Percentiles rank a stretch among this genome's conserved stretches.
These are phyloP conservation scores for Nothopassalora personata DNA, from an alignment of 2,329 filamentous ascomycete genomes.

Conservation along the genomic window DNA sequence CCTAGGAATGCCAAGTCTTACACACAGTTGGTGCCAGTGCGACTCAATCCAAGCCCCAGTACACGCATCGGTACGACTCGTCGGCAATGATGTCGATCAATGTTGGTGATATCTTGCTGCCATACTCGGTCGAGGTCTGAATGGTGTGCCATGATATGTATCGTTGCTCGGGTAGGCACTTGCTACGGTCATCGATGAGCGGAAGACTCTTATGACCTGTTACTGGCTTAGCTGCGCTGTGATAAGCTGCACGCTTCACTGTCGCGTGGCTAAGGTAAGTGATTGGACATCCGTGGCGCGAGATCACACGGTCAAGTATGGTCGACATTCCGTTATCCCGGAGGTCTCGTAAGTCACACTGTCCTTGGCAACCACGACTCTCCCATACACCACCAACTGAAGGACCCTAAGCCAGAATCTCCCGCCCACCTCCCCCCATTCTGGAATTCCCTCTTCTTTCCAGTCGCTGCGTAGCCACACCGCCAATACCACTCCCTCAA, in stretches of 20 bases:
- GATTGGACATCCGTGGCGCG: too few relatives aligned
- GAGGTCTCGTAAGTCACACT: background rate
- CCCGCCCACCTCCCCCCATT: background rate
- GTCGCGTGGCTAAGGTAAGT: too few relatives aligned
- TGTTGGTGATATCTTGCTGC: background rate
- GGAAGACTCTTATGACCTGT: too few relatives aligned
- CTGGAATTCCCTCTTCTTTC: constrained; percentile 5
- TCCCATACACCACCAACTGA: background rate
- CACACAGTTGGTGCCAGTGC: background rate
- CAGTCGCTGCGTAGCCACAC: constrained; percentile 11
- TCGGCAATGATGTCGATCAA: background rate
- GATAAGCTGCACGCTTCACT: too few relatives aligned
- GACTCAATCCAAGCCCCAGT: background rate
- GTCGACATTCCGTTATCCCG: background rate
- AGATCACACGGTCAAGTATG: background rate
- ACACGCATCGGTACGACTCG: background rate
- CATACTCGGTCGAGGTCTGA: background rate
- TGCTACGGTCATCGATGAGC: background rate
- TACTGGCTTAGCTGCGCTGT: too few relatives aligned
- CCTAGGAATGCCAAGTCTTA: too few relatives aligned
- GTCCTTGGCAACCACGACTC: constrained; percentile 6
- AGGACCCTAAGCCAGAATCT: background rate
- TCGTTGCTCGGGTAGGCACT: background rate
- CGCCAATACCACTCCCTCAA: constrained; percentile 11
- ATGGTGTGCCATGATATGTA: background rate